Percentiles rank a stretch among this genome's conserved stretches.
These are phyloP conservation scores for Chytriomyces sp. DNA, from an alignment of 192 early-diverging fungal species.

Conservation along the genomic window DNA sequence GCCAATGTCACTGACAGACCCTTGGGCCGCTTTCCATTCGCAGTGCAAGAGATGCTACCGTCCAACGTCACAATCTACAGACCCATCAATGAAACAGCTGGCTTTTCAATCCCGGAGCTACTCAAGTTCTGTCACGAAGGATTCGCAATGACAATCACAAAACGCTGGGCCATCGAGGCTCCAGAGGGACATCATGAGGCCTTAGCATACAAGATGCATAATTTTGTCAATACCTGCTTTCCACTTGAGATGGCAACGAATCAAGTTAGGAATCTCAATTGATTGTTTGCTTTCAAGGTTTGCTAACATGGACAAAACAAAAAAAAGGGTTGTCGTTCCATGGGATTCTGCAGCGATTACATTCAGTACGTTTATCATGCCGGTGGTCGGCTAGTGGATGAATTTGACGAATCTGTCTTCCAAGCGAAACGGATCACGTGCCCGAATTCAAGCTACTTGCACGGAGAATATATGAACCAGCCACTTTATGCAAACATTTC, in stretches of 20 bases:
- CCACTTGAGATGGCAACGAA: not conserved
- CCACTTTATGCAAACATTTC: too few species aligned
- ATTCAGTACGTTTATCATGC: constrained; percentile 7
- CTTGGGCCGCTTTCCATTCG: too few species aligned
- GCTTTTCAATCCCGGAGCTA: too few species aligned
- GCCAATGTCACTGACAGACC: too few species aligned
- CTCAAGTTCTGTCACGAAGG: constrained; percentile 1
- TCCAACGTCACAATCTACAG: not conserved
- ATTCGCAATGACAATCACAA: not conserved
- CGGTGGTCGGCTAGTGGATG: not conserved
- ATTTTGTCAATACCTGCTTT: not conserved
- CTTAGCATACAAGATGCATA: too few species aligned
- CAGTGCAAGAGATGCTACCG: too few species aligned
- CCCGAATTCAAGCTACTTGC: not conserved
- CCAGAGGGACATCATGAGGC: not conserved
- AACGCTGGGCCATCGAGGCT: not conserved
- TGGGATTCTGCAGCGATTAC: constrained; percentile 11
- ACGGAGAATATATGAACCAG: constrained; percentile 8
- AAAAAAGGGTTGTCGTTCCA: not conserved
- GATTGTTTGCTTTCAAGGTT: too few species aligned
- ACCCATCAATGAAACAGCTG: not conserved
- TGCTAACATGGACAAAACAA: too few species aligned
- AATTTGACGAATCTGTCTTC: not conserved
- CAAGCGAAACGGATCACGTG: not conserved
- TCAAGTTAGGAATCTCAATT: not conserved